Base-by-base conservation (phyloP, 129 eudicot genomes). In the Escallonia rubra region DNA sequence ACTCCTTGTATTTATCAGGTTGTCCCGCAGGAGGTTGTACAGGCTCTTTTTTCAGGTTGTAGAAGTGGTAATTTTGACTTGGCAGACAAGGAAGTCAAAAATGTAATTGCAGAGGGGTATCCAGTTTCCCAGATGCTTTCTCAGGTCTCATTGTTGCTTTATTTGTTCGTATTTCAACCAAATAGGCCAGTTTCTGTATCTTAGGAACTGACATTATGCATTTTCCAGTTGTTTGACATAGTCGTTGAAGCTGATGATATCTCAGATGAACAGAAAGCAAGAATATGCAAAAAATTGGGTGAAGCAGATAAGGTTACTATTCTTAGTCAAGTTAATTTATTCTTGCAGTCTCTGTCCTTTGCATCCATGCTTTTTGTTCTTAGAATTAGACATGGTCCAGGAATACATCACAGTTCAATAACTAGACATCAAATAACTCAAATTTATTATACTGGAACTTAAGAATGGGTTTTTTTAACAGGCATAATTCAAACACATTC, bases 221-320 rank as follows among this genome's bases (percentile, higher is more conserved):
- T 41, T 38, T 74, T 79, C 67, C 95, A 93, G 99, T 75, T 89
- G 76, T 84, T 82, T 73, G 96, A 93, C 71, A 42, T 93, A 49
- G 74, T 89, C 56, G 90, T 89, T 52, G 93, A 77, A 67, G 81
- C 86, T 34, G 87, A 80, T 43, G 88, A 93, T 58, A 46, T 87
- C 41, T 66, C 93, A 72, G 99, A 93, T 71, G 96, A 89, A 64
- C 96, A 93, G 83, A 93, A 93, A 75, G 99, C 99, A 64, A 85
- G 85, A 77, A 84, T 93, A 72, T 93, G 83, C 79, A 84, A 81
- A 76, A 89, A 87, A 76, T 55, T 93, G 23, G 99, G 87, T 51
- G 90, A 86, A 83, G 69, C 85, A 10, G 96, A 93, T 72, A 93
- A 89, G 99, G 99, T 93, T 55, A 73, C n/a, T 66, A 43, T 13